Conservation (phyloP, 192 early-diverging fungal species). For the Paraglomus occultum region DNA sequence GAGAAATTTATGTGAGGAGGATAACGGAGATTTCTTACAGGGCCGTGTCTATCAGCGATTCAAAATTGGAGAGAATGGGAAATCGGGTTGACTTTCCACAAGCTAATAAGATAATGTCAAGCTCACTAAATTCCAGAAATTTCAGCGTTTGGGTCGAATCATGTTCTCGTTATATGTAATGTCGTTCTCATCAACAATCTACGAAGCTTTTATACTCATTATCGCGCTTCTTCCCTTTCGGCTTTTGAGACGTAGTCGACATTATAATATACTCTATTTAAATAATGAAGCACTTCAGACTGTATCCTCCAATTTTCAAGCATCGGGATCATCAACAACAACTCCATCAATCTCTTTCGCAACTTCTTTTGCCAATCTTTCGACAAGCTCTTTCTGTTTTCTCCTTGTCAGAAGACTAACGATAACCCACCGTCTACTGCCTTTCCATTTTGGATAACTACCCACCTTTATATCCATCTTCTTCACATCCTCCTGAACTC, state of each 20-base stretch:
- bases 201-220: background rate
- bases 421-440: slow-evolving; percentile 40
- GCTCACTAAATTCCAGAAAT: no score
- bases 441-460: slow-evolving; percentile 52
- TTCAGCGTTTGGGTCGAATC: no score
- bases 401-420: slow-evolving; percentile 54
- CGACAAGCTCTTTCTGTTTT: slow-evolving; percentile 7
- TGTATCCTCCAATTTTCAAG: background rate
- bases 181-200: background rate
- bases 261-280: background rate
- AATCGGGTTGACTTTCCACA: no score
- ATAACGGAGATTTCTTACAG: no score
- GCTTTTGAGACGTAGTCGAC: slow-evolving; percentile 3
- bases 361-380: slow-evolving; percentile 33
- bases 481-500: slow-evolving; percentile 34
- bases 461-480: slow-evolving; percentile 47
- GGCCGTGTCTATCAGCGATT: no score
- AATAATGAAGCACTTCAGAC: background rate
- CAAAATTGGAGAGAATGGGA: no score
- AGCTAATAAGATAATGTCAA: no score
- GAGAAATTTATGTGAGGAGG: no score
- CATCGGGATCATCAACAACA: background rate
- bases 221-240: background rate
- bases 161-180: no score
- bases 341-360: slow-evolving; percentile 29